Conservation (phyloP, 2,329 filamentous ascomycete species). For the Hypoxylon sp. region DNA sequence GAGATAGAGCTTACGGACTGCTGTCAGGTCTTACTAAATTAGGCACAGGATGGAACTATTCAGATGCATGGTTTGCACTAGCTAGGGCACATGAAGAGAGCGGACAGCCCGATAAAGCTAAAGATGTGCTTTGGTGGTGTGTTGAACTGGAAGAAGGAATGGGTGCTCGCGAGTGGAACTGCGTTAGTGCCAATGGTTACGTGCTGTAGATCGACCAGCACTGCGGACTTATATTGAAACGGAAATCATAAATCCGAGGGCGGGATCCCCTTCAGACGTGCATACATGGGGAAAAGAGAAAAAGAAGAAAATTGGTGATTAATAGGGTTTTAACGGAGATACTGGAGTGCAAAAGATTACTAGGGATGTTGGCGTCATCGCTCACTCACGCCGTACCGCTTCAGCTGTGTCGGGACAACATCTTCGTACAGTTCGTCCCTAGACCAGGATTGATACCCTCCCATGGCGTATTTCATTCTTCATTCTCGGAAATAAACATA, state of each 20-base stretch:
- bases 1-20: conserved; percentile 89
- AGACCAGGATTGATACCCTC: conserved; percentile 45
- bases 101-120: conserved; percentile 87
- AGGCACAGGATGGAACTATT: conserved; percentile 89
- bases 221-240: conserved; percentile 14
- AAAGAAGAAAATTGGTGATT: conserved; percentile 37
- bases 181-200: conserved; percentile 77
- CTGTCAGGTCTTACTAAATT: conserved; percentile 87
- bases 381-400: conserved; percentile 25
- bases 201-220: conserved; percentile 63
- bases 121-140: conserved; percentile 97
- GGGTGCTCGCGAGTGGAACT: conserved; percentile 84
- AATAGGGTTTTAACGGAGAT: conserved; percentile 25
- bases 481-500: conserved; percentile 32
- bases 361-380: conserved; percentile 30
- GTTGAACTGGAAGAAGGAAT: conserved; percentile 92
- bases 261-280: conserved; percentile 8
- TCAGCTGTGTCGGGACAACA: conserved; percentile 31
- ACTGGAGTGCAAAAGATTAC: conserved; percentile 25
- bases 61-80: conserved; percentile 93
- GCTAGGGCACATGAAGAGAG: conserved; percentile 90
- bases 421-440: conserved; percentile 30
- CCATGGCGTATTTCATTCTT: conserved; percentile 42
- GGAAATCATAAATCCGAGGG: conserved; percentile 14
- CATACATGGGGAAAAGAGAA: conserved; percentile 20